A percentile compares a stretch with the other conserved stretches of the same genome.
These are phyloP conservation scores for Crithidia fasciculata DNA, from an alignment of 208 protist species.

Conservation along the genomic window DNA sequence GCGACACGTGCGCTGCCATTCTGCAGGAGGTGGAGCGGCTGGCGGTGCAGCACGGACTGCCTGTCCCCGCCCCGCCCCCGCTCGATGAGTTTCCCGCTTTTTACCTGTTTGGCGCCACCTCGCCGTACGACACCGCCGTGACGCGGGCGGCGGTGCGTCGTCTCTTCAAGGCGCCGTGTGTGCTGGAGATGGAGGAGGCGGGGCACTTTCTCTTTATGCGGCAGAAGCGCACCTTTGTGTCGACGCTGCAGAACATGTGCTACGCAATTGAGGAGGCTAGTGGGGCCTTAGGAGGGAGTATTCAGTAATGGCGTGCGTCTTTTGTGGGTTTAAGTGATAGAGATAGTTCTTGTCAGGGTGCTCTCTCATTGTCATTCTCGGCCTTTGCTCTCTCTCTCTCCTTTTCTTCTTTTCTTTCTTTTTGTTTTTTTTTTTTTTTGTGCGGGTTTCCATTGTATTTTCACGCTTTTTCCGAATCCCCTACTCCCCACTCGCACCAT, in stretches of 20 bases:
- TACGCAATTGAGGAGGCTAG: conserved; percentile 29
- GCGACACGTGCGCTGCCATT: conserved; percentile 17
- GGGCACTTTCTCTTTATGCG: conserved; percentile 60
- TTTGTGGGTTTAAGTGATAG: too few relatives aligned
- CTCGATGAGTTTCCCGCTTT: conserved; percentile 31
- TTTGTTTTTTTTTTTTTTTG: conserved; percentile 22
- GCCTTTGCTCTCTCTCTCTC: conserved; percentile 10
- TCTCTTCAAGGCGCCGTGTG: conserved; percentile 36
- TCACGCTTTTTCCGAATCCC: too few relatives aligned
- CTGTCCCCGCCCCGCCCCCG: conserved; percentile 20
- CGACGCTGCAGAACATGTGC: conserved; percentile 34
- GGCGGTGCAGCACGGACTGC: conserved; percentile 16
- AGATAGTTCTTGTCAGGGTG: not conserved
- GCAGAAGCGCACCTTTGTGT: conserved; percentile 40
- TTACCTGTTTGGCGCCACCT: conserved; percentile 45
- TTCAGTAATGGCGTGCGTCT: too few relatives aligned
- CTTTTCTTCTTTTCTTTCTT: conserved; percentile 5
- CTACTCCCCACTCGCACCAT: too few relatives aligned
- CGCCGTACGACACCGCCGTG: conserved; percentile 35
- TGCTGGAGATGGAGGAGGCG: conserved; percentile 41
- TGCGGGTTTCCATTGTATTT: not conserved
- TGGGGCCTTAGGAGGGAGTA: not conserved
- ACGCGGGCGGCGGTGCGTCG: conserved; percentile 21
- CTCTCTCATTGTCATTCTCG: conserved; percentile 1
- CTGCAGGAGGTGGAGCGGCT: conserved; percentile 42